These are phyloP conservation scores for Anthoceros angustus DNA, from an alignment of 225 moss, liverwort and hornwort genomes.

Conservation along the genomic window DNA sequence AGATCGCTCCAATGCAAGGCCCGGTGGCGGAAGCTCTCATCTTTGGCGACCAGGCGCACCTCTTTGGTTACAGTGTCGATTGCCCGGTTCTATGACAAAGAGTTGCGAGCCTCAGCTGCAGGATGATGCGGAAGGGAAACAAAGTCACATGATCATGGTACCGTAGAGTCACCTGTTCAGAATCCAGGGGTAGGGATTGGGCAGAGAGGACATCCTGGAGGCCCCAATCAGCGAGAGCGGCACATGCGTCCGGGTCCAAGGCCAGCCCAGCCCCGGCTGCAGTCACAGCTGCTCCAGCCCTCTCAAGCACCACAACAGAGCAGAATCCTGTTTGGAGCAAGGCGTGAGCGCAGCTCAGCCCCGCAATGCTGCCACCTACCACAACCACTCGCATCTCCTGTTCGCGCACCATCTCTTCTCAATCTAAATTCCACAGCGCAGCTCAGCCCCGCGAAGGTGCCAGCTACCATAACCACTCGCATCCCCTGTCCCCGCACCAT, in stretches of 20 bases:
- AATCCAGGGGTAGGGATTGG: constrained; percentile 41
- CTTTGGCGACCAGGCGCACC: constrained; percentile 22
- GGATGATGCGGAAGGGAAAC: not conserved
- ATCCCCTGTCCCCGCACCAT: no score
- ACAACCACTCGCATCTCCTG: constrained; percentile 42
- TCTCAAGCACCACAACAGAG: constrained; percentile 72
- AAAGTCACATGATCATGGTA: not conserved
- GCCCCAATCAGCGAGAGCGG: constrained; percentile 64
- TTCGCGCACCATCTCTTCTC: constrained; percentile 3
- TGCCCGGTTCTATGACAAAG: constrained; percentile 33
- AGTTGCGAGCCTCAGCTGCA: not conserved
- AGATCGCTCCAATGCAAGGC: constrained; percentile 78
- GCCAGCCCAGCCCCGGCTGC: constrained; percentile 48
- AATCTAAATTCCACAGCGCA: not conserved
- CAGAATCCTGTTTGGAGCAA: constrained; percentile 39
- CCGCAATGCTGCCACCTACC: constrained; percentile 80
- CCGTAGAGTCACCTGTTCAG: constrained; percentile 43
- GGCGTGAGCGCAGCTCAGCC: constrained; percentile 63
- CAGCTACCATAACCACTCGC: no score
- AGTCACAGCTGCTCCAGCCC: constrained; percentile 27
- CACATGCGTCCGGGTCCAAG: constrained; percentile 42
- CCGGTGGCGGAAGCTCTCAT: constrained; percentile 45
- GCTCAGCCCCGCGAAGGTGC: not conserved
- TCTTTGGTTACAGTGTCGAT: constrained; percentile 24
- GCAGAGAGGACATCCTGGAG: constrained; percentile 35